Evolutionary conservation across 1,139 yeast species (phyloP).

Genomic region (Nakaseomyces kungkrabaensis): DNA sequence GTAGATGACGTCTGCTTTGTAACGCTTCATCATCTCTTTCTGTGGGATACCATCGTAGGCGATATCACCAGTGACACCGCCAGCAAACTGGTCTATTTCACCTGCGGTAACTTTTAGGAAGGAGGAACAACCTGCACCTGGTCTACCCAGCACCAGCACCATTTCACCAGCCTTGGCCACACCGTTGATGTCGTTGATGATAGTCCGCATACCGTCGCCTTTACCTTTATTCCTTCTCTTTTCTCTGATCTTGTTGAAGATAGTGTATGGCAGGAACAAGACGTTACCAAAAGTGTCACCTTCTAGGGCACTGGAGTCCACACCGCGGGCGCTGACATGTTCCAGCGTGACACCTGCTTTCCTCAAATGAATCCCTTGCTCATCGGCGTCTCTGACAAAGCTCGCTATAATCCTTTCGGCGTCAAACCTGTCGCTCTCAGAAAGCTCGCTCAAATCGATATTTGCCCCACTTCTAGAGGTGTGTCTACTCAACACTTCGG

Average conservation of each 20-base stretch:
- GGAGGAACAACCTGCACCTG: constrained; percentile 61
- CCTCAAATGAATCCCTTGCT: constrained; percentile 39
- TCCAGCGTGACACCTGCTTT: constrained; percentile 40
- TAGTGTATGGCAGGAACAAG: constrained; percentile 33
- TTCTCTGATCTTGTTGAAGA: constrained; percentile 19
- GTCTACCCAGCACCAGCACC: constrained; percentile 53
- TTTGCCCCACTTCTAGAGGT: constrained; percentile 14
- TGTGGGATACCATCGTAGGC: constrained; percentile 45
- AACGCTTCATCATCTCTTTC: constrained; percentile 37
- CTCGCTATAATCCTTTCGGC: constrained; percentile 13
- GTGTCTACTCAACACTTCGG: constrained; percentile 19
- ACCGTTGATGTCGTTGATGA: constrained; percentile 36
- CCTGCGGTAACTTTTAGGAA: constrained; percentile 48
- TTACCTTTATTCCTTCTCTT: constrained; percentile 9
- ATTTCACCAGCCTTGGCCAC: constrained; percentile 47
- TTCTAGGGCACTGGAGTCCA: constrained; percentile 39
- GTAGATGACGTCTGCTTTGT: constrained; percentile 42
- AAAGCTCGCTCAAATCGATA: neutral
- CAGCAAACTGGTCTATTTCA: constrained; percentile 30
- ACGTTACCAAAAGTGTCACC: constrained; percentile 42
- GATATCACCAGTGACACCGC: constrained; percentile 29
- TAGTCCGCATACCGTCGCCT: constrained; percentile 29
- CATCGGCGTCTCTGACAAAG: constrained; percentile 24
- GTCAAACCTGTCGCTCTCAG: constrained; percentile 12
- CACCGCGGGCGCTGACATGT: constrained; percentile 40